Evolutionary conservation across 495 filamentous ascomycete genomes (phyloP).

Genomic region (Trichoderma gamsii): DNA sequence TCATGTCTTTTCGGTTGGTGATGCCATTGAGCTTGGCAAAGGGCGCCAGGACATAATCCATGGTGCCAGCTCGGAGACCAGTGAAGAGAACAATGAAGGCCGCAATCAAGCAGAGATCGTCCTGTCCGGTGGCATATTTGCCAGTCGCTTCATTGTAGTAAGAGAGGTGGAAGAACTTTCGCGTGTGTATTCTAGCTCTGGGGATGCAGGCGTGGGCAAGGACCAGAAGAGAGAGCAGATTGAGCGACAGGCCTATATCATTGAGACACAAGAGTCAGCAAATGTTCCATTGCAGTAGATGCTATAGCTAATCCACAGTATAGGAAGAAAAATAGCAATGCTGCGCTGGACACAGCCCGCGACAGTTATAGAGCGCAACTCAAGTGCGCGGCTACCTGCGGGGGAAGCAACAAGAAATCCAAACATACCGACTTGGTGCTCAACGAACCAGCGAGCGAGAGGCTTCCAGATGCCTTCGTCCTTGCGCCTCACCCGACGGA

Average conservation of each 20-base stretch:
- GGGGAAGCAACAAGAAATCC: not conserved
- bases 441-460: conserved; percentile 43
- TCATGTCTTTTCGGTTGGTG: conserved; percentile 60
- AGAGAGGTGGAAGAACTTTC: conserved; percentile 79
- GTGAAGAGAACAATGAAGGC: conserved; percentile 82
- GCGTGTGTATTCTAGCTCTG: conserved; percentile 65
- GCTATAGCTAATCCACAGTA: not conserved
- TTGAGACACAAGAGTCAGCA: conserved; percentile 14
- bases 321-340: not conserved
- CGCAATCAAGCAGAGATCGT: conserved; percentile 72
- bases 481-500: conserved; percentile 42
- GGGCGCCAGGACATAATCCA: conserved; percentile 81
- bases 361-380: conserved; percentile 15
- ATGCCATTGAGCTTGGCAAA: conserved; percentile 64
- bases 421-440: conserved; percentile 48
- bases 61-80: conserved; percentile 71
- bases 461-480: conserved; percentile 37
- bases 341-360: not conserved
- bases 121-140: conserved; percentile 65
- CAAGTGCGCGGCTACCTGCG: not conserved
- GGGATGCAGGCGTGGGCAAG: conserved; percentile 76
- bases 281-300: not conserved
- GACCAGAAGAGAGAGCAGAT: conserved; percentile 68
- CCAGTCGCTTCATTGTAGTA: conserved; percentile 65
- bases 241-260: conserved; percentile 63